Conservation (phyloP, 805 yeast genomes). For the Saccharomyces jurei region DNA sequence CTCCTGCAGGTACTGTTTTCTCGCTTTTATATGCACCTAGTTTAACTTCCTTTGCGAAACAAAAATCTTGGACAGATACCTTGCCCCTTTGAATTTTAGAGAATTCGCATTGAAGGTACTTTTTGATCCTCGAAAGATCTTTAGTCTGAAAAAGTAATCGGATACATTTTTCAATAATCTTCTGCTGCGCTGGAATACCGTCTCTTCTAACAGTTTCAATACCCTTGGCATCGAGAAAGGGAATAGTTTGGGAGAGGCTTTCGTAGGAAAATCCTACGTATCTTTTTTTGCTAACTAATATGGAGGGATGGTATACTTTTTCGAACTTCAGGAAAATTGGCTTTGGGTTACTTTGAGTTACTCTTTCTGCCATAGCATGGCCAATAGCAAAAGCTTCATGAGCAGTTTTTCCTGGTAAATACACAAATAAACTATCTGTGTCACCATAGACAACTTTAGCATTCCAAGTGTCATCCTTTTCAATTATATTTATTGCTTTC, state of each 20-base stretch:
- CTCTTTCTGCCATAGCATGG: conserved; percentile 50
- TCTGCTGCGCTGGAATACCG: conserved; percentile 88
- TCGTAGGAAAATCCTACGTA: conserved; percentile 86
- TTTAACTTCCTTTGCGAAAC: conserved; percentile 85
- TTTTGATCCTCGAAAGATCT: conserved; percentile 64
- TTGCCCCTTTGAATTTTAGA: conserved; percentile 52
- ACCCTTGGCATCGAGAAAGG: conserved; percentile 91
- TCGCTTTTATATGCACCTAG: conserved; percentile 75
- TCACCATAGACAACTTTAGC: conserved; percentile 96
- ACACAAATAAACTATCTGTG: conserved; percentile 88
- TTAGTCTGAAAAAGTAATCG: conserved; percentile 61
- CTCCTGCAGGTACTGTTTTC: conserved; percentile 81
- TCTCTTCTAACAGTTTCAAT: conserved; percentile 92
- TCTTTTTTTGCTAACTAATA: conserved; percentile 76
- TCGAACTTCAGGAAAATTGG: conserved; percentile 85
- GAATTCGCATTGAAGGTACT: conserved; percentile 60
- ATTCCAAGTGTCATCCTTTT: conserved; percentile 53
- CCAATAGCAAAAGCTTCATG: conserved; percentile 77
- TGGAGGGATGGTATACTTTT: conserved; percentile 83
- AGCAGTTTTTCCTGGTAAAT: conserved; percentile 73
- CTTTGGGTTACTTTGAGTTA: conserved; percentile 63
- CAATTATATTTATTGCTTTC: conserved; percentile 62
- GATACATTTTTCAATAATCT: conserved; percentile 64
- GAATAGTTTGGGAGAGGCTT: conserved; percentile 40
- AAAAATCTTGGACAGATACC: conserved; percentile 70